Evolutionary conservation across 331 rosid genomes (phyloP).

Genomic region (Dryas integrifolia): DNA sequence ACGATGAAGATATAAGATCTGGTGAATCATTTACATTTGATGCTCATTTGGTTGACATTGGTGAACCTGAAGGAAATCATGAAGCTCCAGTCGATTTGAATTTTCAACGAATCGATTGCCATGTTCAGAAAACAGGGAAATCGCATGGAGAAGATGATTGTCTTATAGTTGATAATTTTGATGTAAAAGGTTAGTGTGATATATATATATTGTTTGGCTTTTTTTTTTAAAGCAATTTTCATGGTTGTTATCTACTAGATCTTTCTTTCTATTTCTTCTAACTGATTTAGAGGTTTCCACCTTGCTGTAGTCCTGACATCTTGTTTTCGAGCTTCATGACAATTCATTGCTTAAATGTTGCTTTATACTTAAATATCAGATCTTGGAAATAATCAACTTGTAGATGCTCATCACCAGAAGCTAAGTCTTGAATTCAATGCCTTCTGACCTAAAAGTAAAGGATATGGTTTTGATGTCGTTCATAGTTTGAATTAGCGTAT

Average conservation of each 20-base stretch:
- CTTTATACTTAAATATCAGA: neutral
- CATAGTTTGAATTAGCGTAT: neutral
- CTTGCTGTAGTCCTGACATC: neutral
- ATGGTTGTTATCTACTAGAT: neutral
- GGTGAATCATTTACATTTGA: constrained; percentile 56
- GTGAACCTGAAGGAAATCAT: constrained; percentile 43
- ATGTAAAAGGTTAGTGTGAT: constrained; percentile 42
- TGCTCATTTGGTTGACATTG: constrained; percentile 66
- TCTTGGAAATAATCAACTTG: too few species aligned
- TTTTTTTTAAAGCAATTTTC: neutral
- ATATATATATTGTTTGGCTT: neutral
- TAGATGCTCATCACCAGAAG: neutral
- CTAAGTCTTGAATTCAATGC: neutral
- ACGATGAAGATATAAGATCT: constrained; percentile 49
- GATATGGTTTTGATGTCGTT: neutral
- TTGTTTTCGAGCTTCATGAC: neutral
- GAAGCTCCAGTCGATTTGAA: constrained; percentile 30
- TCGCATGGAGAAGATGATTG: constrained; percentile 28
- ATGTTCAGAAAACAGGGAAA: constrained; percentile 33
- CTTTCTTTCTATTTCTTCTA: neutral
- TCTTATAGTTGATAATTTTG: constrained; percentile 29
- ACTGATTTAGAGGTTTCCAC: neutral
- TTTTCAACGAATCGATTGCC: constrained; percentile 26
- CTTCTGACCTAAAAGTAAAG: neutral
- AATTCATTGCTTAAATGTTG: neutral